Base-by-base conservation (phyloP, 2,329 filamentous ascomycete genomes). In the Aspergillus pseudoterreus region DNA sequence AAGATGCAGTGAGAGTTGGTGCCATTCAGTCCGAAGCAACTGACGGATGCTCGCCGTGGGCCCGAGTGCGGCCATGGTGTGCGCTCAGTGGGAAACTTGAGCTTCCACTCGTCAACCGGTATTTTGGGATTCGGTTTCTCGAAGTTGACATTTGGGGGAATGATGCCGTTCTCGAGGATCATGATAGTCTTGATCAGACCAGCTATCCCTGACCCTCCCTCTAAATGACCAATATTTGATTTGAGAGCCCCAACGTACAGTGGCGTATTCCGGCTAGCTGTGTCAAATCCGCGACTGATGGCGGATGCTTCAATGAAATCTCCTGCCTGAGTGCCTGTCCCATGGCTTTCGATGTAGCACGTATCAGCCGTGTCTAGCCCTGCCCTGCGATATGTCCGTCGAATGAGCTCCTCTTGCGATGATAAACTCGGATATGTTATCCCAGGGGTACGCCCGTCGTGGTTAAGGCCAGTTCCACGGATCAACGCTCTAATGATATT, bases 401-500 rank as follows among this genome's bases (percentile, higher is more conserved):
- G 56, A 38, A 75, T 75, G 15, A 75, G 51, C 0, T 55, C 53
- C 4, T 57, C 61, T 56, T 78, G 75, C 0, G 73, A 66, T 2
- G 52, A 50, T 4, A 58, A 49, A 33, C 62, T 71, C 1, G 75
- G 76, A 51, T 73, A 60, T 0, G 74, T 76, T 8, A 78, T 67
- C 6, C 73, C 72, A 4, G 57, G 52, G 0, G 66, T 74, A 17
- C 57, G 60, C 2, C 67, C 66, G 54, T 70, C 66, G 43, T 66
- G 62, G 36, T 69, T 70, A 6, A 61, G 52, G 6, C 52, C 57
- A 0, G 65, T 59, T 22, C 54, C 59, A 3, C 67, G 60, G 21
- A 71, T 64, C n/a, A 70, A 56, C 21, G 66, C 65, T 12, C 72
- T 63, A 33, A 78, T 70, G 1, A 65, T 55, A 45, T 78, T 74